Evolutionary conservation across 1,139 yeast species (phyloP).

Genomic region (Cylindricascospora bacillispora): DNA sequence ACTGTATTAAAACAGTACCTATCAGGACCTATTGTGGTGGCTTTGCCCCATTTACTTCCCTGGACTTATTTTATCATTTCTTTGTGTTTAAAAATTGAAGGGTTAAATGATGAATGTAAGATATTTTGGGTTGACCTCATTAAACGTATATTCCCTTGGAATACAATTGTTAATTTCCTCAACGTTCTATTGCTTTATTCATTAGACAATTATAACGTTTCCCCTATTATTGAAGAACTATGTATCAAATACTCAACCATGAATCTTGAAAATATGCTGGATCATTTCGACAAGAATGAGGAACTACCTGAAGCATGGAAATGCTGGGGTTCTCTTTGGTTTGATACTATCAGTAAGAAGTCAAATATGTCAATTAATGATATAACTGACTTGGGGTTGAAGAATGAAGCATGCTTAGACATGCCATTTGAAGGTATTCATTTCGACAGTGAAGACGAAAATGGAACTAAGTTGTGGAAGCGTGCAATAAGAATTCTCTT

Average conservation of each 20-base stretch:
- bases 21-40: constrained; percentile 57
- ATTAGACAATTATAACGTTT: constrained; percentile 15
- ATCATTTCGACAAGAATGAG: constrained; percentile 42
- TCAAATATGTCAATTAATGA: constrained; percentile 38
- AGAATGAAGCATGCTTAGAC: constrained; percentile 44
- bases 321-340: constrained; percentile 79
- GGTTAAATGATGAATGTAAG: constrained; percentile 17
- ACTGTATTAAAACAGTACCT: constrained; percentile 53
- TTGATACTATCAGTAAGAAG: constrained; percentile 33
- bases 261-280: constrained; percentile 26
- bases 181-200: constrained; percentile 32
- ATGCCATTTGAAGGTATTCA: constrained; percentile 53
- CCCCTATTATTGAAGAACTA: constrained; percentile 12
- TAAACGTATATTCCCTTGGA: constrained; percentile 53
- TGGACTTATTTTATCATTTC: constrained; percentile 60
- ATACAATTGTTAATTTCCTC: constrained; percentile 45
- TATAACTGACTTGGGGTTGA: constrained; percentile 44
- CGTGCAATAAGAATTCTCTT: constrained; percentile 22
- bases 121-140: constrained; percentile 38
- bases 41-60: constrained; percentile 56
- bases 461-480: constrained; percentile 24
- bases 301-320: constrained; percentile 66
- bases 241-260: constrained; percentile 13
- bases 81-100: constrained; percentile 42
- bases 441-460: constrained; percentile 30